Percentiles rank a stretch among this genome's conserved stretches.
Conservation (phyloP, 2,329 filamentous ascomycete genomes). For the Aspergillus ustus region DNA sequence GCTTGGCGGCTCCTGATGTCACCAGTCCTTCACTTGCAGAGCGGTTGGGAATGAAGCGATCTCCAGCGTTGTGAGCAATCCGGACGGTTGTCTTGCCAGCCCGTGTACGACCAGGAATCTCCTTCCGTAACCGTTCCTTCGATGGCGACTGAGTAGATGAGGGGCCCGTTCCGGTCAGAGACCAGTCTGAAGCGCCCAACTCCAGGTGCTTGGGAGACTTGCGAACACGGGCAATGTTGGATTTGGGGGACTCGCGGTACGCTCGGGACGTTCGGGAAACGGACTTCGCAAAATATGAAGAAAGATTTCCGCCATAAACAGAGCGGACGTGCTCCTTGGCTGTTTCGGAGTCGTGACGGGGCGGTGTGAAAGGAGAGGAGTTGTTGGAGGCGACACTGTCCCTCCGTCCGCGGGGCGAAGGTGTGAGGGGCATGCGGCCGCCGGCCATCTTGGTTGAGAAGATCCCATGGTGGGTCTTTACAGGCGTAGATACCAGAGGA, state of each 20-base stretch:
- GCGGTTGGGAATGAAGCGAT: constrained; percentile 96
- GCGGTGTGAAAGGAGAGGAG: constrained; percentile 78
- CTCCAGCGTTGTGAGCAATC: constrained; percentile 70
- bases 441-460: constrained; percentile 93
- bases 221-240: constrained; percentile 74
- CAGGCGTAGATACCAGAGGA: constrained; percentile 80
- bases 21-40: constrained; percentile 85
- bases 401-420: constrained; percentile 75
- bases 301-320: constrained; percentile 78
- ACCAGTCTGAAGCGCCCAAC: constrained; percentile 90
- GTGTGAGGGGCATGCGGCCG: constrained; percentile 91
- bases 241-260: constrained; percentile 90
- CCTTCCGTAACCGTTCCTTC: constrained; percentile 61
- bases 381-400: constrained; percentile 56
- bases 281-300: constrained; percentile 76
- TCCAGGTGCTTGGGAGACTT: constrained; percentile 85
- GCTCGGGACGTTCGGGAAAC: constrained; percentile 50
- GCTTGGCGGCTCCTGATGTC: constrained; percentile 81
- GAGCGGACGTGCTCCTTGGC: constrained; percentile 66
- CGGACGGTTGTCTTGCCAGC: constrained; percentile 74
- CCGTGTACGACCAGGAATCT: constrained; percentile 56
- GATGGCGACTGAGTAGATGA: constrained; percentile 61
- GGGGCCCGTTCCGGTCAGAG: constrained; percentile 80
- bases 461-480: constrained; percentile 92
- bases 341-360: constrained; percentile 60